phyloP scores from a whole-genome alignment of 805 yeast species.

The Isabelozyma heimii region DNA sequence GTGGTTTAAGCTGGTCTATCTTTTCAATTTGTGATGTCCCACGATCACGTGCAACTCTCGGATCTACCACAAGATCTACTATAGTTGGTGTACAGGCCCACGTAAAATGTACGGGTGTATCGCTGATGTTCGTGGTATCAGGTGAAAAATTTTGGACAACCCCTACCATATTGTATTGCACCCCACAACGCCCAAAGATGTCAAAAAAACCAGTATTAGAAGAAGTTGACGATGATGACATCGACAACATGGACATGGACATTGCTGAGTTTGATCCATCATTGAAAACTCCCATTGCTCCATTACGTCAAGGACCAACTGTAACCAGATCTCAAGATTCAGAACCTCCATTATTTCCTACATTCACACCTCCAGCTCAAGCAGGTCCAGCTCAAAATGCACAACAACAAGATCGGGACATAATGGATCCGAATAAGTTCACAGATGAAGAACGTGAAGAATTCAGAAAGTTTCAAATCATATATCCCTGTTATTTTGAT shows the following conservation, averaged over 20 bases:
- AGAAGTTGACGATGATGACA: conserved; percentile 78
- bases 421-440: conserved; percentile 34
- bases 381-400: conserved; percentile 7
- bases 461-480: conserved; percentile 64
- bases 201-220: conserved; percentile 66
- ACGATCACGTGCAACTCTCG: background rate
- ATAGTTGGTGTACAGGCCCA: background rate
- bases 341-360: conserved; percentile 22
- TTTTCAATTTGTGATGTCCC: background rate
- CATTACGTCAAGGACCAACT: conserved; percentile 54
- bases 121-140: background rate
- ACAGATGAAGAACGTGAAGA: conserved; percentile 59
- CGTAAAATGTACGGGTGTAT: background rate
- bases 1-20: background rate
- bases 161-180: background rate
- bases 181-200: conserved; percentile 9
- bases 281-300: conserved; percentile 68
- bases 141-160: background rate
- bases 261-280: conserved; percentile 81
- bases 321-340: conserved; percentile 63
- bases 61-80: background rate
- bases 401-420: conserved; percentile 13
- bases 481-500: conserved; percentile 95
- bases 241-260: conserved; percentile 92
- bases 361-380: conserved; percentile 17